These are phyloP conservation scores for Metarhizium humberi DNA, from an alignment of 2,329 filamentous ascomycete genomes.

Conservation along the genomic window DNA sequence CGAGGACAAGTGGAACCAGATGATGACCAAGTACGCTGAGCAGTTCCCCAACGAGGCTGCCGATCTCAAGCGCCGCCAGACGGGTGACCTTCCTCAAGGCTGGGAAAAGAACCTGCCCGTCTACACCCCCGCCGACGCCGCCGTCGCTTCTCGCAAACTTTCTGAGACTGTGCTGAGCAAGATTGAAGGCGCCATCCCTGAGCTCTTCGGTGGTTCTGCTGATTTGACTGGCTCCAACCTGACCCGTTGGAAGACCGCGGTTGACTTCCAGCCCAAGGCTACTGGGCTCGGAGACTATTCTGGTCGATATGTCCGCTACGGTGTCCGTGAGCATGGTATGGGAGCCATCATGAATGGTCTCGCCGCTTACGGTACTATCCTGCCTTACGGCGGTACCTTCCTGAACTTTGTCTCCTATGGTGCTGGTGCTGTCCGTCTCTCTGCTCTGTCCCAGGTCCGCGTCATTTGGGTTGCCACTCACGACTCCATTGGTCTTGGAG, in stretches of 20 bases:
- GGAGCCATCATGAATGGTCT: constrained; percentile 92
- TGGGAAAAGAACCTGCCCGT: constrained; percentile 92
- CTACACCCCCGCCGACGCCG: constrained; percentile 78
- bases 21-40: constrained; percentile 76
- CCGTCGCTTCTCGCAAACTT: constrained; percentile 89
- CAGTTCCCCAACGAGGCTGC: constrained; percentile 70
- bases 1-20: constrained; percentile 92
- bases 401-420: constrained; percentile 99
- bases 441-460: constrained; percentile 81
- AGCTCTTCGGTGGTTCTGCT: constrained; percentile 91
- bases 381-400: constrained; percentile 94
- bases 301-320: constrained; percentile 88
- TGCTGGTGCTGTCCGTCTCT: constrained; percentile 89
- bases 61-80: constrained; percentile 73
- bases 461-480: constrained; percentile 95
- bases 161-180: constrained; percentile 89
- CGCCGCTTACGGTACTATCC: constrained; percentile 86
- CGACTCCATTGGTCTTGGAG: constrained; percentile 97
- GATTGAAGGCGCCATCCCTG: constrained; percentile 73
- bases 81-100: constrained; percentile 79
- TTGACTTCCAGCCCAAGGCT: constrained; percentile 91
- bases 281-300: constrained; percentile 80
- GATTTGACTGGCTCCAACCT: constrained; percentile 98
- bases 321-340: constrained; percentile 89
- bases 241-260: constrained; percentile 93